Evolutionary conservation across 2,329 filamentous ascomycete genomes (phyloP), one percentile per base, ranked within the genome.

Genomic region (Fusarium chlamydosporum): DNA sequence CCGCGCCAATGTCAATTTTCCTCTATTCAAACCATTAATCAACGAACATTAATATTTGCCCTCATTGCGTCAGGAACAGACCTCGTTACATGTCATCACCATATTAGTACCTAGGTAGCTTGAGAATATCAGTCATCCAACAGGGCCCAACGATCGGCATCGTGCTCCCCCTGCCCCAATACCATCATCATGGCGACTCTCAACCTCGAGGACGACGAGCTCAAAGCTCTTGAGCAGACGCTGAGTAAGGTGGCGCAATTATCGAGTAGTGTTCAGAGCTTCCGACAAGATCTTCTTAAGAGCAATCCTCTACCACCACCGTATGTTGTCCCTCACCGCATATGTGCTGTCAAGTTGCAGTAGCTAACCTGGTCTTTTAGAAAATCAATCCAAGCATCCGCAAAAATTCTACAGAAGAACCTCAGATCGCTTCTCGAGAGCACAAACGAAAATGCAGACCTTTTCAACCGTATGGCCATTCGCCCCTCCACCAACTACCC

Each of bases 401-500:
- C 89, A 42, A 85, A 86, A 67, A 92, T 94, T 76, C 86, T 94
- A 53, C 89, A 90, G 69, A 86, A 86, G 69, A 92, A 92, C 76
- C 86, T 96, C 38, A 82, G 85, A 65, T 88, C 87, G 26, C 84
- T 95, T 62, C 87, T 90, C 60, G 84, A 89, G 38, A 86, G 89
- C 72, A 83, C 93, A 46, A 84, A 84, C 67, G 86, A 90, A 55
- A 87, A 94, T 74, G 82, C 86, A 40, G 85, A 90, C 41, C 85
- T 93, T 45, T 88, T 96, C 65, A 85, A 85, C 58, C 88, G 88
- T 56, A 85, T 93, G 52, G 90, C 92, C 67, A 87, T 92, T 23
- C 93, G 92, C 75, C 93, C 93, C 0, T 88, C 90, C 13, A 91
- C 92, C 3, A 89, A 89, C 77, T 96, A 88, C 79, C 93, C 88